Percentiles rank a stretch among this genome's conserved stretches.
phyloP scores from a whole-genome alignment of 202 grass and related monocot genomes.

The Musa balbisiana region DNA sequence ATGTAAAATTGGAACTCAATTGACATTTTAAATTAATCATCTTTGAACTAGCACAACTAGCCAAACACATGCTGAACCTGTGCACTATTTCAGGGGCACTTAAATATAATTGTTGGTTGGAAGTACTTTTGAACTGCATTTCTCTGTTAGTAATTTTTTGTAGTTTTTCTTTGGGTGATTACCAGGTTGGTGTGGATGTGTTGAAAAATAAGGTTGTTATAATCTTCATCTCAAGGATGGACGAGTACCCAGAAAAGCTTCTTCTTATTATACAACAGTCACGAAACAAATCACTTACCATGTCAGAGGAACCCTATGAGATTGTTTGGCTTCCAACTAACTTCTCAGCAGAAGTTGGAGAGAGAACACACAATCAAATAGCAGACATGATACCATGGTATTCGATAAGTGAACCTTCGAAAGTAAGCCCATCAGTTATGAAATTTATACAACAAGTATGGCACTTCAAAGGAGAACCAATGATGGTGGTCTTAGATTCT shows the following conservation, averaged over 20 bases:
- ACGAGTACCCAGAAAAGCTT: conserved; percentile 12
- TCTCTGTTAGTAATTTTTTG: not conserved
- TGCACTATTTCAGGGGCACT: not conserved
- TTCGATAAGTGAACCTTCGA: conserved; percentile 14
- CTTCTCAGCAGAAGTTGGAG: not conserved
- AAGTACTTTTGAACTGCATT: not conserved
- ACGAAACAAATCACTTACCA: not conserved
- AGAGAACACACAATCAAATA: not conserved
- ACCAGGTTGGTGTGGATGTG: conserved; percentile 17
- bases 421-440: conserved; percentile 11
- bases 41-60: not conserved
- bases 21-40: not conserved
- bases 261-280: conserved; percentile 13
- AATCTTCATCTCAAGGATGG: conserved; percentile 14
- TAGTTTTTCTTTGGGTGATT: conserved; percentile 2
- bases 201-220: conserved; percentile 15
- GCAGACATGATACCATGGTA: conserved; percentile 14
- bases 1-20: not conserved
- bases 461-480: conserved; percentile 20
- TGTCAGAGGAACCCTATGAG: conserved; percentile 1
- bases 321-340: conserved; percentile 13
- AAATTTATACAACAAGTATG: conserved; percentile 18
- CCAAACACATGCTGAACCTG: not conserved
- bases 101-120: not conserved
- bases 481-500: conserved; percentile 13